These are phyloP conservation scores for Ramichloridium luteum DNA, from an alignment of 2,329 filamentous ascomycete genomes.

Conservation along the genomic window DNA sequence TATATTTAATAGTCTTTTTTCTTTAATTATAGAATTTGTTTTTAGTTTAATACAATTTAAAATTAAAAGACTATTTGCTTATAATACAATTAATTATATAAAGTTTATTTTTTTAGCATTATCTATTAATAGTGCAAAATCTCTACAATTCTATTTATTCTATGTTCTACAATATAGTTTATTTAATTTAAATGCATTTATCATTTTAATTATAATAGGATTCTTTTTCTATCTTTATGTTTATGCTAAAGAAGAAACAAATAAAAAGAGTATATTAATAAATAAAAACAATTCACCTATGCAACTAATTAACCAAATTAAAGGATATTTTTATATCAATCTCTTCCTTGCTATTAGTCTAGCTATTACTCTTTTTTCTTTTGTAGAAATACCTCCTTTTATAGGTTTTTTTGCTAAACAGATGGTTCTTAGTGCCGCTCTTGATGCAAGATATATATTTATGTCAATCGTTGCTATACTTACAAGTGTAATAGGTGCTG, in stretches of 20 bases:
- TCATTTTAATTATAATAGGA: conserved; percentile 19
- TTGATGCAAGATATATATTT: conserved; percentile 26
- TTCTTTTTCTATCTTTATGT: conserved; percentile 19
- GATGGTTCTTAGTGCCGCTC: conserved; percentile 24
- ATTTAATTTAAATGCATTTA: conserved; percentile 21
- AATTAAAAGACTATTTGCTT: conserved; percentile 23
- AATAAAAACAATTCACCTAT: conserved; percentile 20
- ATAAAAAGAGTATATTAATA: conserved; percentile 16
- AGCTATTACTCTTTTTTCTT: conserved; percentile 22
- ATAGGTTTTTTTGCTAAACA: conserved; percentile 26
- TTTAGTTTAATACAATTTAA: conserved; percentile 23
- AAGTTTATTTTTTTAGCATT: conserved; percentile 23
- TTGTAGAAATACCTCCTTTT: conserved; percentile 22
- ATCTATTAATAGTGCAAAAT: conserved; percentile 22
- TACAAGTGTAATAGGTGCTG: conserved; percentile 27
- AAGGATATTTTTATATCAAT: conserved; percentile 23
- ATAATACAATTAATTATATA: conserved; percentile 23
- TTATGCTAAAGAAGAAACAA: conserved; percentile 12
- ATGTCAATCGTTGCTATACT: conserved; percentile 26
- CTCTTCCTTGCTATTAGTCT: conserved; percentile 20
- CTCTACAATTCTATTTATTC: conserved; percentile 22
- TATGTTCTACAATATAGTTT: conserved; percentile 22
- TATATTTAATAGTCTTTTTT: conserved; percentile 24
- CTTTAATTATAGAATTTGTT: conserved; percentile 24
- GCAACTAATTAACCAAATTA: conserved; percentile 20